Percentiles rank a stretch among this genome's conserved stretches.
phyloP scores from a whole-genome alignment of 805 yeast species.

The Candida stauntonica region DNA sequence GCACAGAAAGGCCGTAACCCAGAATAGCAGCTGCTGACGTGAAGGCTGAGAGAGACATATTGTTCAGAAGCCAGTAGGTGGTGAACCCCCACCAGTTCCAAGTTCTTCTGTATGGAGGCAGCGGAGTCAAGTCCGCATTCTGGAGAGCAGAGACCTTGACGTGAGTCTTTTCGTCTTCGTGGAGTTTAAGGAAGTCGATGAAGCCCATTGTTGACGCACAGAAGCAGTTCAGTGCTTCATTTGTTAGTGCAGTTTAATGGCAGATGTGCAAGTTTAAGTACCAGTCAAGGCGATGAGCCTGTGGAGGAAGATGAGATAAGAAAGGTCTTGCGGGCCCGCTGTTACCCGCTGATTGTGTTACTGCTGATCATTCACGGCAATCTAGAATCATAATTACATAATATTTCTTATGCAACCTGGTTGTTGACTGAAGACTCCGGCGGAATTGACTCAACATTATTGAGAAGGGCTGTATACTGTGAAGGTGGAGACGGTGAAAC shows the following conservation, averaged over 20 bases:
- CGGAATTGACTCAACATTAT: too few species aligned
- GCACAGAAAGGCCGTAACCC: constrained; percentile 40
- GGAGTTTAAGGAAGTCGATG: constrained; percentile 5
- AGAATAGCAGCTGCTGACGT: constrained; percentile 43
- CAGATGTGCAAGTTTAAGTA: too few species aligned
- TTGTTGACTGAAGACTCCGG: too few species aligned
- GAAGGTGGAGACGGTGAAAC: not conserved
- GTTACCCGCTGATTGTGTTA: too few species aligned
- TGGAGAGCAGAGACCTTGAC: constrained; percentile 6
- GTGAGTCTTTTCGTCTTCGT: constrained; percentile 18
- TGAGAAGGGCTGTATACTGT: too few species aligned
- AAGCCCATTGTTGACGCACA: constrained; percentile 19
- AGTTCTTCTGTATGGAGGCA: constrained; percentile 27
- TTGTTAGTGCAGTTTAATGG: too few species aligned
- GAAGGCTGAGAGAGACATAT: constrained; percentile 44
- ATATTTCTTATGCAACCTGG: too few species aligned
- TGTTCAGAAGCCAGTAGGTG: constrained; percentile 42
- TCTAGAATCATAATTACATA: too few species aligned
- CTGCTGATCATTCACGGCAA: too few species aligned
- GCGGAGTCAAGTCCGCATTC: constrained; percentile 13
- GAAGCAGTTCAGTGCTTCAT: not conserved
- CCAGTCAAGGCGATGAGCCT: too few species aligned
- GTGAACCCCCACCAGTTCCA: constrained; percentile 39
- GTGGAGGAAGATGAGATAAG: too few species aligned
- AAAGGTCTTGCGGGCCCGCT: too few species aligned